Conservation (phyloP, 441 rosid genomes). For the Cnidoscolus chayamansa region DNA sequence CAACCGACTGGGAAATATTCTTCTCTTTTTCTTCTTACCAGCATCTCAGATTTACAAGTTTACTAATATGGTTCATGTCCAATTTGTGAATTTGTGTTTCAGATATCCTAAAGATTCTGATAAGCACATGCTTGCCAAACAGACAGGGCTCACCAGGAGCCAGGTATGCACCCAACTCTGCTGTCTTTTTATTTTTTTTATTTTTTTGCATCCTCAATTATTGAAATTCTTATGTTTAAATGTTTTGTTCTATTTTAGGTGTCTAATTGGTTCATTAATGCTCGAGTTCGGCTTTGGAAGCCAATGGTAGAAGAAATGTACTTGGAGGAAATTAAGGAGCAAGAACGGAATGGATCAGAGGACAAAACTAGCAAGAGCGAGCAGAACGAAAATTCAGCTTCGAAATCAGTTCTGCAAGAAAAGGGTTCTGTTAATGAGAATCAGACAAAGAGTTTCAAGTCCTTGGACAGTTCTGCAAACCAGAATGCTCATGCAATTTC, state of each 20-base stretch:
- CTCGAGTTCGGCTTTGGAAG: slow-evolving; percentile 91
- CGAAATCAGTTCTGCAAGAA: slow-evolving; percentile 49
- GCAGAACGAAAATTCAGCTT: slow-evolving; percentile 52
- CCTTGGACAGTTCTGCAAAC: slow-evolving; percentile 33
- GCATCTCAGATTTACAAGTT: too few species aligned
- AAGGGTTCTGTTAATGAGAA: slow-evolving; percentile 32
- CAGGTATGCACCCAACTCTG: slow-evolving; percentile 44
- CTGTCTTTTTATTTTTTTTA: not conserved
- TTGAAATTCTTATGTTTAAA: not conserved
- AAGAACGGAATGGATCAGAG: slow-evolving; percentile 56
- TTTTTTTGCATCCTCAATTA: not conserved
- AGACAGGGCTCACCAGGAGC: slow-evolving; percentile 75
- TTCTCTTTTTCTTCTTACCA: not conserved
- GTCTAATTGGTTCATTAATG: slow-evolving; percentile 90
- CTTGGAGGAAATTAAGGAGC: slow-evolving; percentile 61
- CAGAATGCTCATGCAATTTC: slow-evolving; percentile 41
- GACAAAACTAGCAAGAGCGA: slow-evolving; percentile 58
- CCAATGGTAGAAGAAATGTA: slow-evolving; percentile 96
- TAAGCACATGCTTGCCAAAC: slow-evolving; percentile 72
- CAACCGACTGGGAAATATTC: not conserved
- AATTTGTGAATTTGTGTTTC: slow-evolving; percentile 8
- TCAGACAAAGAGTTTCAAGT: slow-evolving; percentile 32
- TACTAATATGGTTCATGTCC: not conserved
- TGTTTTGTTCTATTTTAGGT: slow-evolving; percentile 39
- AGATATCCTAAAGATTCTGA: slow-evolving; percentile 89